Conservation (phyloP, 257 asterid species). For the Solanum lignicaule region DNA sequence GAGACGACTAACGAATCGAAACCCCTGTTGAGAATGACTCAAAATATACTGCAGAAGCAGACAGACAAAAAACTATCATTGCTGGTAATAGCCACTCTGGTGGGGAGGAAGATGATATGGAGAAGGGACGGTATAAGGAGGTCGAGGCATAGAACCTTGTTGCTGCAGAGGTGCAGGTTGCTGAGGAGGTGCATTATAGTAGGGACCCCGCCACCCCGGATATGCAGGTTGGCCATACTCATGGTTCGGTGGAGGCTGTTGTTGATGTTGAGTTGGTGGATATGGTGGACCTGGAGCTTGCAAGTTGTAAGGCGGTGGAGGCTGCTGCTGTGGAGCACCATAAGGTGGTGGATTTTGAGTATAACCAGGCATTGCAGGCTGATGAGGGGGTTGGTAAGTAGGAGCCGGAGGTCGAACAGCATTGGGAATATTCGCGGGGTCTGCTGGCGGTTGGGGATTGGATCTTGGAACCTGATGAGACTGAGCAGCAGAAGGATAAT, state of each 20-base stretch:
- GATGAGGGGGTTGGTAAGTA: slow-evolving; percentile 57
- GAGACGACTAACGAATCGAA: background rate
- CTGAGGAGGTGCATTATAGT: slow-evolving; percentile 67
- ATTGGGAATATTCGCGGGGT: slow-evolving; percentile 21
- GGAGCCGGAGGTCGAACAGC: slow-evolving; percentile 25
- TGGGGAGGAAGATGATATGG: slow-evolving; percentile 70
- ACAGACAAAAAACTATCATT: slow-evolving; percentile 14
- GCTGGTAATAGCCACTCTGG: slow-evolving; percentile 69
- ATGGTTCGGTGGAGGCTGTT: slow-evolving; percentile 37
- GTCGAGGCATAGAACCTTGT: slow-evolving; percentile 66
- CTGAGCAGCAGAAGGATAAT: slow-evolving; percentile 37
- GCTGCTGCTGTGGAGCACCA: slow-evolving; percentile 42
- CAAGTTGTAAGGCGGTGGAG: slow-evolving; percentile 57
- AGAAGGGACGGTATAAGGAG: slow-evolving; percentile 64
- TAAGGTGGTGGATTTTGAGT: slow-evolving; percentile 57
- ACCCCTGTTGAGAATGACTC: background rate
- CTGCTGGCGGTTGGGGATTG: slow-evolving; percentile 33
- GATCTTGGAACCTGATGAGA: slow-evolving; percentile 42
- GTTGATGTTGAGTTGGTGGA: slow-evolving; percentile 53
- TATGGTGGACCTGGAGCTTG: slow-evolving; percentile 41
- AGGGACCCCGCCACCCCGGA: slow-evolving; percentile 92
- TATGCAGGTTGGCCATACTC: slow-evolving; percentile 87
- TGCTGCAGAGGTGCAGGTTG: slow-evolving; percentile 77
- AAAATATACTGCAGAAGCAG: background rate
- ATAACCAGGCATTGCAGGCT: slow-evolving; percentile 34